Conservation (phyloP, 2,329 filamentous ascomycete species). For the Paraphoma chrysanthemicola region DNA sequence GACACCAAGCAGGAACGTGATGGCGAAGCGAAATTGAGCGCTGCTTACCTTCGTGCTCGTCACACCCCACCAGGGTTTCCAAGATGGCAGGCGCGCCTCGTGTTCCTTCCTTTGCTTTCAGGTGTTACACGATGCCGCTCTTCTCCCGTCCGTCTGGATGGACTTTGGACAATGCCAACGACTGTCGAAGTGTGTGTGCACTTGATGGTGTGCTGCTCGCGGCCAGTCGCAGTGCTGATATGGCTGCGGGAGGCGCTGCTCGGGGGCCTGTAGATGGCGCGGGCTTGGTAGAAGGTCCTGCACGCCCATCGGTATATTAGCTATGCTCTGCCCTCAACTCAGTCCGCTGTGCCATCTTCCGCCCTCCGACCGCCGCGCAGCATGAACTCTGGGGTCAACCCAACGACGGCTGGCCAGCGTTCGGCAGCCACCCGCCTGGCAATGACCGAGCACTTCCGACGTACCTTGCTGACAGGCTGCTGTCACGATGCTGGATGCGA, state of each 20-base stretch:
- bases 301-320: conserved; percentile 38
- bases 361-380: not conserved
- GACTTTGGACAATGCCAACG: conserved; percentile 8
- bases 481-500: conserved; percentile 9
- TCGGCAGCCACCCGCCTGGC: conserved; percentile 1
- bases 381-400: conserved; percentile 6
- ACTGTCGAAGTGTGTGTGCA: conserved; percentile 2
- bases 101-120: conserved; percentile 1
- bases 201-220: conserved; percentile 8
- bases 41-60: conserved; percentile 39
- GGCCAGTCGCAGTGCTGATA: not conserved
- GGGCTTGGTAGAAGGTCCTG: conserved; percentile 22
- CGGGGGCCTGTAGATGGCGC: conserved; percentile 20
- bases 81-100: conserved; percentile 12
- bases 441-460: conserved; percentile 26
- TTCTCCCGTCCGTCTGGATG: not conserved
- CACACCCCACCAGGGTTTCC: conserved; percentile 21
- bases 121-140: not conserved
- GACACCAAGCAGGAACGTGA: conserved; percentile 19
- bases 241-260: conserved; percentile 15
- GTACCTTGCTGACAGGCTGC: conserved; percentile 22
- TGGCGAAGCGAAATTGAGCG: conserved; percentile 39
- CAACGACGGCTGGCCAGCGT: not conserved
- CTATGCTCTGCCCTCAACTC: conserved; percentile 31
- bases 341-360: conserved; percentile 5